Evolutionary conservation across 371 early-diverging fungal genomes (phyloP).

Genomic region (Haplosporangium sp.): DNA sequence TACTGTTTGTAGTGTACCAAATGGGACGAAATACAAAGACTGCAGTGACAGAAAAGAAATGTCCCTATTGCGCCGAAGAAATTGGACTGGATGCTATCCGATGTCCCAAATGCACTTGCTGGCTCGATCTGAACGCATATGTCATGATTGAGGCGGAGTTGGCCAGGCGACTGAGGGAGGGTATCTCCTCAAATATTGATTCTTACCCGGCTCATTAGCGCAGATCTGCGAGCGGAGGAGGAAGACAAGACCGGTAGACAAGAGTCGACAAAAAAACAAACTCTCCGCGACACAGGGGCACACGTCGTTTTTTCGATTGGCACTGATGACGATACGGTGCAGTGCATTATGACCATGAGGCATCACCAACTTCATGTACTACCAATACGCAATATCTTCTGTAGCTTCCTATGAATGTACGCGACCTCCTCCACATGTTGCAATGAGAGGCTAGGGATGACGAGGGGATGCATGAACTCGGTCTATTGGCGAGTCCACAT

Average conservation of each 20-base stretch:
- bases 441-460: slow-evolving; percentile 7
- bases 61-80: slow-evolving; percentile 26
- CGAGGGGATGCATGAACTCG: neutral
- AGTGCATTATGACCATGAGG: no score
- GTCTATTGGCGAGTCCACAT: neutral
- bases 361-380: no score
- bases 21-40: slow-evolving; percentile 30
- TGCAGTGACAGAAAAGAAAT: slow-evolving; percentile 31
- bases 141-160: slow-evolving; percentile 14
- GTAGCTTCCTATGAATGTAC: neutral
- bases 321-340: no score
- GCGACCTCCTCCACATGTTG: slow-evolving; percentile 6
- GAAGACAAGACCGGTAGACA: neutral
- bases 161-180: slow-evolving; percentile 4
- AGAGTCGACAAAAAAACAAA: neutral
- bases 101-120: slow-evolving; percentile 41
- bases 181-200: neutral
- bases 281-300: no score
- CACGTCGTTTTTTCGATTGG: no score
- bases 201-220: no score
- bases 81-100: slow-evolving; percentile 25
- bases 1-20: slow-evolving; percentile 23
- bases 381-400: no score
- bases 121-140: slow-evolving; percentile 46
- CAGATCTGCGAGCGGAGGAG: no score